A percentile compares a stretch with the other conserved stretches of the same genome.
These are phyloP conservation scores for Aspergillus tamarii DNA, from an alignment of 2,329 filamentous ascomycete species.

Conservation along the genomic window DNA sequence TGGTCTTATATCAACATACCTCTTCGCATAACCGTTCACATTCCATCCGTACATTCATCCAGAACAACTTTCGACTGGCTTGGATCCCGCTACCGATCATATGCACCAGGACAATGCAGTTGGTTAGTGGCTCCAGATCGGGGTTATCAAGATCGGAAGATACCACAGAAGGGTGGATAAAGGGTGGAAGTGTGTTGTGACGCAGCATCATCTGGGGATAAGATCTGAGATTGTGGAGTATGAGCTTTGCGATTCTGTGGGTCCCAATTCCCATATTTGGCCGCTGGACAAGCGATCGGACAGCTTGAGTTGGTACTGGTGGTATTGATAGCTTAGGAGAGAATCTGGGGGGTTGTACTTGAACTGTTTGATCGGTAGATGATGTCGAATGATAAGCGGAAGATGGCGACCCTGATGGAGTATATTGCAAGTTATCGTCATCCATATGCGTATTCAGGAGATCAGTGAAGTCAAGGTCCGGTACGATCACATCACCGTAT, in stretches of 20 bases:
- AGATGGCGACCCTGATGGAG: background rate
- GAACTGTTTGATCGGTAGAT: background rate
- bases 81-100: background rate
- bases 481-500: background rate
- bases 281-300: slow-evolving; percentile 2
- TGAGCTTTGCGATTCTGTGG: slow-evolving; percentile 41
- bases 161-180: slow-evolving; percentile 41
- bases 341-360: background rate
- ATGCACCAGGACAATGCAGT: background rate
- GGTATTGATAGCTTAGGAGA: background rate
- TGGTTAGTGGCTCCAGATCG: background rate
- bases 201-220: slow-evolving; percentile 46
- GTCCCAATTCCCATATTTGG: slow-evolving; percentile 23
- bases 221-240: slow-evolving; percentile 47
- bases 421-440: background rate
- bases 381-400: background rate
- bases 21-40: slow-evolving; percentile 45
- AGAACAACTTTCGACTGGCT: slow-evolving; percentile 47
- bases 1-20: slow-evolving; percentile 28
- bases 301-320: background rate
- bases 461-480: background rate
- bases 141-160: background rate
- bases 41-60: slow-evolving; percentile 49
- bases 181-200: slow-evolving; percentile 45
- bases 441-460: background rate